Evolutionary conservation across 371 early-diverging fungal species (phyloP).

Genomic region (Mycotypha africana): DNA sequence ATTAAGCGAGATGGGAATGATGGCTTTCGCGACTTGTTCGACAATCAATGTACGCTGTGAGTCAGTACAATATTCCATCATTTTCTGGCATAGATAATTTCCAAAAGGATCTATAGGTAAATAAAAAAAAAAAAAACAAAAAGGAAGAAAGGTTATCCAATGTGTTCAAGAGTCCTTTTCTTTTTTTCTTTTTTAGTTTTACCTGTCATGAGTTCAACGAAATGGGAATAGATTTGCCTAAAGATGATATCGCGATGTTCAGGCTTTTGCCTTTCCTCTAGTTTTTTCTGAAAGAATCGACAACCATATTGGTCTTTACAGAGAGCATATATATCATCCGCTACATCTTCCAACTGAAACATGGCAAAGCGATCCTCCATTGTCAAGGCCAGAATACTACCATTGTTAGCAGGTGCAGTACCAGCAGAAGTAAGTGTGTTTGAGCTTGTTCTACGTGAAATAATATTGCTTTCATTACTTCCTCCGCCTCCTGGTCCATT

Average conservation of each 20-base stretch:
- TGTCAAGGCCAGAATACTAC: too few species aligned
- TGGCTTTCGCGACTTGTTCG: constrained; percentile 62
- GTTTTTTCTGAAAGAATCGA: constrained; percentile 78
- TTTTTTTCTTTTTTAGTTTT: constrained; percentile 2
- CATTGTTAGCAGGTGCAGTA: too few species aligned
- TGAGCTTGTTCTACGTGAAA: background rate
- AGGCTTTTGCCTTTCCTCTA: constrained; percentile 74
- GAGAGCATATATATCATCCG: constrained; percentile 69
- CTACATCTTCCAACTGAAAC: constrained; percentile 59
- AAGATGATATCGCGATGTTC: constrained; percentile 64
- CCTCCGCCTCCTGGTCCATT: too few species aligned
- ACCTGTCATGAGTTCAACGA: constrained; percentile 83
- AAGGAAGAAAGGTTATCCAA: background rate
- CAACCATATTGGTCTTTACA: constrained; percentile 92
- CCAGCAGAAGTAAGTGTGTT: constrained; percentile 9
- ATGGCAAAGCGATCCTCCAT: constrained; percentile 55
- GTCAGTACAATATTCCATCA: constrained; percentile 77
- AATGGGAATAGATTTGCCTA: constrained; percentile 66
- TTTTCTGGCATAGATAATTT: constrained; percentile 87
- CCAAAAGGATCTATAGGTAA: constrained; percentile 75
- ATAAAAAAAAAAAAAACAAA: constrained; percentile 2
- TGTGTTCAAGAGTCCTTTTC: background rate
- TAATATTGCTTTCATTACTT: too few species aligned
- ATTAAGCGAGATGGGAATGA: constrained; percentile 82
- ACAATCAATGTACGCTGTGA: constrained; percentile 72